Percentiles rank a stretch among this genome's conserved stretches.
Evolutionary conservation across 192 early-diverging fungal species (phyloP).

Genomic region (Backusella psychrophila): DNA sequence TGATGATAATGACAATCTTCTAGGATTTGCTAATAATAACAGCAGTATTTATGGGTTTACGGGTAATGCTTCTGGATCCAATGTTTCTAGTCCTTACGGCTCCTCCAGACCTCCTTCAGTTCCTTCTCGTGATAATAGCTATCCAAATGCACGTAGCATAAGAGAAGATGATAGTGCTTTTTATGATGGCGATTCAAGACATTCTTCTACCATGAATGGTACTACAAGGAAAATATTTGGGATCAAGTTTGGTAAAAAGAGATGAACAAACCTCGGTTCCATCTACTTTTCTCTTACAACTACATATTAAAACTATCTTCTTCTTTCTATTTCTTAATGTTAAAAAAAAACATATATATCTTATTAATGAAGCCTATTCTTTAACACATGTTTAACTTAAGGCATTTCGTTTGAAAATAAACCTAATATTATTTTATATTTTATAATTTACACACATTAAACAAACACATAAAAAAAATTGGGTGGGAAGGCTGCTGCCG

Average conservation of each 20-base stretch:
- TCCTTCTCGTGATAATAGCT: neutral
- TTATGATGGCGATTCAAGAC: neutral
- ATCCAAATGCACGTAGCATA: slow-evolving; percentile 1
- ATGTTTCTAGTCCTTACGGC: neutral
- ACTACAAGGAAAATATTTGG: slow-evolving; percentile 12
- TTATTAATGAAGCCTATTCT: too few species aligned
- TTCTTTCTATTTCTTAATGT: neutral
- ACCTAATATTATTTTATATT: neutral
- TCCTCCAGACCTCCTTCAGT: slow-evolving; percentile 5
- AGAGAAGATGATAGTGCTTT: neutral
- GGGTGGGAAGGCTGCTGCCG: slow-evolving; percentile 38
- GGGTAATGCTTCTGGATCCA: slow-evolving; percentile 7
- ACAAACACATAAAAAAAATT: slow-evolving; percentile 15
- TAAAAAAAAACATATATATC: neutral
- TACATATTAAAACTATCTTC: neutral
- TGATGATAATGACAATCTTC: neutral
- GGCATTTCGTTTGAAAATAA: neutral
- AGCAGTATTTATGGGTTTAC: neutral
- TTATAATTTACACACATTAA: neutral
- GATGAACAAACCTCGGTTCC: neutral
- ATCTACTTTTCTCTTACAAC: neutral
- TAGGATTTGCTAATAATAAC: neutral
- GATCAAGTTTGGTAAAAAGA: slow-evolving; percentile 6
- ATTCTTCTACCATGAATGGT: neutral
- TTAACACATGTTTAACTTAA: too few species aligned